Conservation (phyloP, 805 yeast genomes). For the Torulaspora delbrueckii region DNA sequence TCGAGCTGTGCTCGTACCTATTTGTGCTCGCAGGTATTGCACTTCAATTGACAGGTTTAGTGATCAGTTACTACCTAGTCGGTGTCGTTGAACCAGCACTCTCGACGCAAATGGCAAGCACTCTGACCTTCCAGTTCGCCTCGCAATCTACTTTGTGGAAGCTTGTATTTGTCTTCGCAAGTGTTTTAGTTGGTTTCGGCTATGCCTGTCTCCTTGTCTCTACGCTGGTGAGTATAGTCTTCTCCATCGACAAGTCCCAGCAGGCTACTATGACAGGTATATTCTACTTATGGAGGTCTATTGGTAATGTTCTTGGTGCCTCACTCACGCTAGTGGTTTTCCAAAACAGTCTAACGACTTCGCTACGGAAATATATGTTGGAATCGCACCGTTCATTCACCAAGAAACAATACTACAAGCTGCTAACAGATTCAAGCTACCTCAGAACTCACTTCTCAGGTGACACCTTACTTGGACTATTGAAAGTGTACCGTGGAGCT, state of each 20-base stretch:
- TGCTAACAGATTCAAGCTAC: slow-evolving; percentile 30
- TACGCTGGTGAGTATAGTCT: slow-evolving; percentile 52
- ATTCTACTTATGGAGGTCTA: slow-evolving; percentile 46
- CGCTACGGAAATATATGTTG: slow-evolving; percentile 34
- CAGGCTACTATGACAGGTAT: slow-evolving; percentile 49
- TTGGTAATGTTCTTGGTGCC: slow-evolving; percentile 45
- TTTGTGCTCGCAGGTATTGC: slow-evolving; percentile 22
- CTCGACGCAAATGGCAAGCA: slow-evolving; percentile 1
- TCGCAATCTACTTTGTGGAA: slow-evolving; percentile 29
- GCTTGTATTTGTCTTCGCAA: slow-evolving; percentile 26
- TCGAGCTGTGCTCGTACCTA: slow-evolving; percentile 30
- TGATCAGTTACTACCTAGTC: slow-evolving; percentile 18
- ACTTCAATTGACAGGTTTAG: slow-evolving; percentile 24
- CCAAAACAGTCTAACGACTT: slow-evolving; percentile 32
- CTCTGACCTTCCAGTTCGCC: slow-evolving; percentile 11
- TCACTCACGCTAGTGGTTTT: slow-evolving; percentile 40
- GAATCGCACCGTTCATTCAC: slow-evolving; percentile 15
- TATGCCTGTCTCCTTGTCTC: slow-evolving; percentile 51
- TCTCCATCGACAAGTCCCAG: slow-evolving; percentile 40
- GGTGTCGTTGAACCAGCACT: slow-evolving; percentile 21
- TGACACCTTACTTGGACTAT: slow-evolving; percentile 12
- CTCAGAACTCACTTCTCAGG: slow-evolving; percentile 27
- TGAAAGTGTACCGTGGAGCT: slow-evolving; percentile 25
- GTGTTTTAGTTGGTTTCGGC: slow-evolving; percentile 44
- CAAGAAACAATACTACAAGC: slow-evolving; percentile 19